Evolutionary conservation across 1,139 yeast species (phyloP).

Genomic region (Pichia sp.): DNA sequence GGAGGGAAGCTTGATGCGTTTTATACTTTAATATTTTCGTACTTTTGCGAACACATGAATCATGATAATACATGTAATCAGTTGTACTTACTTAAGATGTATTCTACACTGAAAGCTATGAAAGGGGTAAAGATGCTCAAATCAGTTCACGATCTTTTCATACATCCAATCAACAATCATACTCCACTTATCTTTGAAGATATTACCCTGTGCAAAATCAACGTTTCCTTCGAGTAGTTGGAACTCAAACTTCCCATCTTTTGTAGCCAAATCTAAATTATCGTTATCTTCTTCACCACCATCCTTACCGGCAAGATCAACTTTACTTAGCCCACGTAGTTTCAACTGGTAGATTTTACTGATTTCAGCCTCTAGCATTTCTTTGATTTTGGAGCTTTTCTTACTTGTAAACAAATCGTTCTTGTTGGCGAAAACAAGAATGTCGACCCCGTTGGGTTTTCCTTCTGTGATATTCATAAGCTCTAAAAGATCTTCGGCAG

Average conservation of each 20-base stretch:
- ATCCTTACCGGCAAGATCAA: conserved; percentile 32
- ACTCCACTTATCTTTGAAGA: conserved; percentile 45
- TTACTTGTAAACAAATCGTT: conserved; percentile 78
- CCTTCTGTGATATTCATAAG: conserved; percentile 56
- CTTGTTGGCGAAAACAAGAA: conserved; percentile 76
- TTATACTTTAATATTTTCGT: too few species aligned
- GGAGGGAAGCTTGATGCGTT: too few species aligned
- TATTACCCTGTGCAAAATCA: conserved; percentile 69
- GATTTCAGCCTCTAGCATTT: conserved; percentile 60
- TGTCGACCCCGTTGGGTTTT: conserved; percentile 61
- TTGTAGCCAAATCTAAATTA: conserved; percentile 35
- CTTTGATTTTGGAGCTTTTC: conserved; percentile 57
- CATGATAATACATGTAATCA: too few species aligned
- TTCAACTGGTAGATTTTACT: conserved; percentile 48
- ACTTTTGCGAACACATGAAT: too few species aligned
- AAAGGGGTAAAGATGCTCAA: not conserved
- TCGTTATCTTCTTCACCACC: conserved; percentile 40
- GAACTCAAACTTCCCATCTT: conserved; percentile 45
- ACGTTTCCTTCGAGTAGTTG: conserved; percentile 69
- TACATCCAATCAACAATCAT: conserved; percentile 76
- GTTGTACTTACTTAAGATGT: too few species aligned
- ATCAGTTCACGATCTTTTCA: conserved; percentile 55
- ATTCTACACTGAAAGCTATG: not conserved
- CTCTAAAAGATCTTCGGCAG: conserved; percentile 53
- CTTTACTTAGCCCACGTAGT: conserved; percentile 40